These are phyloP conservation scores for Botrytis medusae DNA, from an alignment of 2,329 filamentous ascomycete genomes.

Conservation along the genomic window DNA sequence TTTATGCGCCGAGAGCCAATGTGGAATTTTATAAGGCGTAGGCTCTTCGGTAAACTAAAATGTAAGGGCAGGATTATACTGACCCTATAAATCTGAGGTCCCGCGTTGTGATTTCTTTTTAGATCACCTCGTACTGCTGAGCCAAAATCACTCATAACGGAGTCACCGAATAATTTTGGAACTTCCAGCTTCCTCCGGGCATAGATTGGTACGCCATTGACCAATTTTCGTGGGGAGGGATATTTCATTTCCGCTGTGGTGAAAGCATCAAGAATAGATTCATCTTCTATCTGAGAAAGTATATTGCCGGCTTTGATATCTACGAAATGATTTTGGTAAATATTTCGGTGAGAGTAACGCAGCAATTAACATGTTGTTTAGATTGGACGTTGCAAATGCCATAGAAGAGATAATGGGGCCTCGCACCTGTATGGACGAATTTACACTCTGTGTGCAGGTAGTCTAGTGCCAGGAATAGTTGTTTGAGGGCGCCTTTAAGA, in stretches of 20 bases:
- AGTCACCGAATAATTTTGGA: conserved; percentile 38
- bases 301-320: conserved; percentile 51
- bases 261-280: conserved; percentile 43
- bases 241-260: conserved; percentile 43
- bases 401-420: conserved; percentile 7
- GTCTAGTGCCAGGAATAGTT: conserved; percentile 89
- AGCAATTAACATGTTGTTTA: neutral
- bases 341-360: no score
- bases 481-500: conserved; percentile 96
- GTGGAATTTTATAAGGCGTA: neutral
- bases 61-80: neutral
- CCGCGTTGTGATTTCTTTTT: conserved; percentile 41
- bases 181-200: conserved; percentile 43
- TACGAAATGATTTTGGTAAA: conserved; percentile 24
- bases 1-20: neutral
- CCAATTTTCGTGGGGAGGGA: conserved; percentile 46
- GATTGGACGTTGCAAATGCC: neutral
- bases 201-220: conserved; percentile 46
- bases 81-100: conserved; percentile 43
- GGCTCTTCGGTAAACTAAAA: neutral
- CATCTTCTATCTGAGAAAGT: conserved; percentile 42
- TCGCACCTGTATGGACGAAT: conserved; percentile 85
- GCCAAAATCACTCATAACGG: conserved; percentile 51
- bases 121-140: conserved; percentile 44
- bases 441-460: conserved; percentile 88